Evolutionary conservation across 371 early-diverging fungal genomes (phyloP).

Genomic region (Actinomortierella ambigua): DNA sequence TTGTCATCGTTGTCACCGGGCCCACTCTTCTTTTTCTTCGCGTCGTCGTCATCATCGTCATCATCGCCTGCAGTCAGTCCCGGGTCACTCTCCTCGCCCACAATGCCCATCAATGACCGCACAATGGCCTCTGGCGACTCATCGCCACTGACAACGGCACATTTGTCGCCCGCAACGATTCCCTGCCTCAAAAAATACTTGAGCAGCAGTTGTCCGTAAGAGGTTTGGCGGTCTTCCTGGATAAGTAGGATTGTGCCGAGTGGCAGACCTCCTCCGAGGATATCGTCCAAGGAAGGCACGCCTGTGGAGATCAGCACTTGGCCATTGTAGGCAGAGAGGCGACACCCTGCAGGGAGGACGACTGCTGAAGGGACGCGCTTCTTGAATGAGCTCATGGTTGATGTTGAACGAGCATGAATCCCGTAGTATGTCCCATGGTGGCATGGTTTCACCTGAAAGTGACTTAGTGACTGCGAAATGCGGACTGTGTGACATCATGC

Average conservation of each 20-base stretch:
- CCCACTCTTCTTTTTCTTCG: constrained; percentile 13
- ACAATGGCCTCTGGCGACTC: constrained; percentile 62
- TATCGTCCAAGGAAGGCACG: constrained; percentile 88
- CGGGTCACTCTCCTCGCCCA: constrained; percentile 48
- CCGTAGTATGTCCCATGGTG: too few relatives aligned
- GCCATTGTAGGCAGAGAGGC: constrained; percentile 80
- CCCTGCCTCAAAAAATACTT: constrained; percentile 90
- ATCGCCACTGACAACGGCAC: constrained; percentile 72
- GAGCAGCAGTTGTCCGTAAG: constrained; percentile 80
- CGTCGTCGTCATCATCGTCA: constrained; percentile 51
- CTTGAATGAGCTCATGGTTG: constrained; percentile 69
- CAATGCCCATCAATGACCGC: constrained; percentile 65
- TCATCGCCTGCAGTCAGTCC: constrained; percentile 48
- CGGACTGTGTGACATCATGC: too few relatives aligned
- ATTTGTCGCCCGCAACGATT: constrained; percentile 74
- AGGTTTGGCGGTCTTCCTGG: constrained; percentile 83
- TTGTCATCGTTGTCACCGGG: constrained; percentile 57
- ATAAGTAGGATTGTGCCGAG: constrained; percentile 82
- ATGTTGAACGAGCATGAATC: too few relatives aligned
- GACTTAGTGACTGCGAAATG: too few relatives aligned
- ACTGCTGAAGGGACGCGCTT: constrained; percentile 68
- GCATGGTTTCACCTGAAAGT: too few relatives aligned
- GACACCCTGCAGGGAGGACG: constrained; percentile 76
- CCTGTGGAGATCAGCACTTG: constrained; percentile 85
- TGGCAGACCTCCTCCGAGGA: constrained; percentile 87